Evolutionary conservation across 805 yeast genomes (phyloP).

Genomic region (Suhomyces xylopsoci): DNA sequence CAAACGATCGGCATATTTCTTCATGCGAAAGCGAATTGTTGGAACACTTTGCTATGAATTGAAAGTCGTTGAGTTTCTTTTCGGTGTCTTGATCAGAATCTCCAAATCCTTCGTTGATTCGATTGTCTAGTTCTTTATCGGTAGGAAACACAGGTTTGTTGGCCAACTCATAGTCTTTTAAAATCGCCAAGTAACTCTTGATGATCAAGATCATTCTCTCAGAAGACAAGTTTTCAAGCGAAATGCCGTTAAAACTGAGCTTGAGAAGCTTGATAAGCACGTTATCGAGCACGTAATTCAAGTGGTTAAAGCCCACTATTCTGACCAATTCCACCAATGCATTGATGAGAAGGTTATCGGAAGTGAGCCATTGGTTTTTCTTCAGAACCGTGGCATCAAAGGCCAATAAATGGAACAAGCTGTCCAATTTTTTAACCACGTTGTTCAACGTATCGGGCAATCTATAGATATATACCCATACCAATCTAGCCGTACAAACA

Average conservation of each 20-base stretch:
- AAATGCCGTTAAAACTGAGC: conserved; percentile 53
- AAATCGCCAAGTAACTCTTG: conserved; percentile 66
- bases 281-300: conserved; percentile 77
- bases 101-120: background rate
- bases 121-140: conserved; percentile 34
- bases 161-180: conserved; percentile 55
- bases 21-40: conserved; percentile 60
- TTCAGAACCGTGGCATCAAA: conserved; percentile 41
- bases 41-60: conserved; percentile 40
- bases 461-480: conserved; percentile 89
- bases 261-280: conserved; percentile 68
- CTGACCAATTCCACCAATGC: conserved; percentile 74
- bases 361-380: conserved; percentile 74
- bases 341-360: conserved; percentile 58
- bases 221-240: conserved; percentile 60
- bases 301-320: conserved; percentile 72
- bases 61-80: conserved; percentile 26
- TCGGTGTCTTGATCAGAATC: background rate
- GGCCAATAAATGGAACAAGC: conserved; percentile 55
- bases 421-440: conserved; percentile 74
- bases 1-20: conserved; percentile 61
- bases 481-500: conserved; percentile 64
- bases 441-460: conserved; percentile 86
- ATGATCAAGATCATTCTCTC: conserved; percentile 72
- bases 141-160: conserved; percentile 75